Evolutionary conservation across 225 moss, liverwort and hornwort genomes (phyloP).

Genomic region (Thuidium tamariscinum): DNA sequence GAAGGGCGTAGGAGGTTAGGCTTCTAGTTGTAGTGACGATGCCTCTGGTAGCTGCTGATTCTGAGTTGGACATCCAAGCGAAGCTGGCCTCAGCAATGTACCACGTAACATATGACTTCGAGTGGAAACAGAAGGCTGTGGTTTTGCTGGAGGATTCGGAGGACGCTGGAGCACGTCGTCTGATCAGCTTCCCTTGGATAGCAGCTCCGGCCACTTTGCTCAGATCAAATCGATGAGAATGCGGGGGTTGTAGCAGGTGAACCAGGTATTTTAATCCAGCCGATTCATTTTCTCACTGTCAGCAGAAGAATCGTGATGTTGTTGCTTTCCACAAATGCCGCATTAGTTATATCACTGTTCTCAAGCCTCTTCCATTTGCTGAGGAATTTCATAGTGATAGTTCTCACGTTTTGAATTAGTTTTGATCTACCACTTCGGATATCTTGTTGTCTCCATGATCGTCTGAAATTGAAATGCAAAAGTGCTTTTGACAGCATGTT

Average conservation of each 20-base stretch:
- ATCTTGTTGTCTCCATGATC: neutral
- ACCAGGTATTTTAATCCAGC: neutral
- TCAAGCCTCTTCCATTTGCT: neutral
- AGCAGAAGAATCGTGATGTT: neutral
- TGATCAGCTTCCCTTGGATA: slow-evolving; percentile 57
- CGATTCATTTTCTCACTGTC: neutral
- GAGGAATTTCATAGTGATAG: neutral
- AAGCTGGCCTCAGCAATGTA: slow-evolving; percentile 83
- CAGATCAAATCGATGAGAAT: slow-evolving; percentile 17
- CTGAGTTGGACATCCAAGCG: neutral
- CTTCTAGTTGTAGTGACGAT: neutral
- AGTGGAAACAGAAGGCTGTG: slow-evolving; percentile 36
- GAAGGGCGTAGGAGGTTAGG: neutral
- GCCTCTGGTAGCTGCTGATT: neutral
- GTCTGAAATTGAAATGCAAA: neutral
- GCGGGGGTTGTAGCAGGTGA: neutral
- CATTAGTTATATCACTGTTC: neutral
- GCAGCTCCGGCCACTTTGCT: slow-evolving; percentile 26
- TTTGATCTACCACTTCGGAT: neutral
- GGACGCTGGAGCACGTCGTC: neutral
- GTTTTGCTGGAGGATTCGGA: slow-evolving; percentile 12
- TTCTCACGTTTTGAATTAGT: neutral
- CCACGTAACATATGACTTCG: slow-evolving; percentile 61
- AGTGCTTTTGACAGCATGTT: neutral
- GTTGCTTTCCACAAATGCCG: neutral